Evolutionary conservation across 345 rosid species (phyloP).

Genomic region (Brassica incana): DNA sequence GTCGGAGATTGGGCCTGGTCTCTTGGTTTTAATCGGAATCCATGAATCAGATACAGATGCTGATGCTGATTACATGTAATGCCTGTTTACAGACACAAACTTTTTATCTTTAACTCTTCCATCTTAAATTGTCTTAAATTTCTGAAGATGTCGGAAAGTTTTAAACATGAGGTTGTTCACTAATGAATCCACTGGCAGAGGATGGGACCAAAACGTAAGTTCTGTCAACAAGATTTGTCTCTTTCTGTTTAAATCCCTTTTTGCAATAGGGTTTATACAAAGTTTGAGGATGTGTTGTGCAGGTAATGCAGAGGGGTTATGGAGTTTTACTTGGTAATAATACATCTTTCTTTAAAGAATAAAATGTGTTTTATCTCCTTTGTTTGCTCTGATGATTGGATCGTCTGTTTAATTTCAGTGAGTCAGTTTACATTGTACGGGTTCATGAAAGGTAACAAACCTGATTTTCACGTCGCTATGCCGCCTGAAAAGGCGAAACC

Average conservation of each 20-base stretch:
- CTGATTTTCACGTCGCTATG: conserved; percentile 94
- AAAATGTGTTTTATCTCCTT: neutral
- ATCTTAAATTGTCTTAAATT: neutral
- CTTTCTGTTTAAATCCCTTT: neutral
- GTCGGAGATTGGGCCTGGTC: conserved; percentile 88
- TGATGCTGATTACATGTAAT: conserved; percentile 79
- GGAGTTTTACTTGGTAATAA: conserved; percentile 70
- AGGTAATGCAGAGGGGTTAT: conserved; percentile 83
- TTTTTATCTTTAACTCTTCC: neutral
- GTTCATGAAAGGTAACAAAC: conserved; percentile 95
- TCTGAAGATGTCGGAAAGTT: conserved; percentile 66
- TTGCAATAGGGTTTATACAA: neutral
- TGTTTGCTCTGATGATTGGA: conserved; percentile 15
- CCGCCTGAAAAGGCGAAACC: conserved; percentile 81
- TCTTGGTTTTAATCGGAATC: conserved; percentile 73
- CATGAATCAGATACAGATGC: conserved; percentile 78
- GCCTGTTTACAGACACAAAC: neutral
- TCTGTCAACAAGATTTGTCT: neutral
- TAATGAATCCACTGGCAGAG: conserved; percentile 76
- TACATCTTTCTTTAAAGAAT: neutral
- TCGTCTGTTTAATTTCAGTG: conserved; percentile 49
- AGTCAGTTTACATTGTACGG: conserved; percentile 94
- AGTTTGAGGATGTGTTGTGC: conserved; percentile 27
- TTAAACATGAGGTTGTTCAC: conserved; percentile 83
- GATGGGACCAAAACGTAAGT: conserved; percentile 84